Base-by-base conservation (phyloP, 179 eudicot genomes). In the Beta lomatogona region DNA sequence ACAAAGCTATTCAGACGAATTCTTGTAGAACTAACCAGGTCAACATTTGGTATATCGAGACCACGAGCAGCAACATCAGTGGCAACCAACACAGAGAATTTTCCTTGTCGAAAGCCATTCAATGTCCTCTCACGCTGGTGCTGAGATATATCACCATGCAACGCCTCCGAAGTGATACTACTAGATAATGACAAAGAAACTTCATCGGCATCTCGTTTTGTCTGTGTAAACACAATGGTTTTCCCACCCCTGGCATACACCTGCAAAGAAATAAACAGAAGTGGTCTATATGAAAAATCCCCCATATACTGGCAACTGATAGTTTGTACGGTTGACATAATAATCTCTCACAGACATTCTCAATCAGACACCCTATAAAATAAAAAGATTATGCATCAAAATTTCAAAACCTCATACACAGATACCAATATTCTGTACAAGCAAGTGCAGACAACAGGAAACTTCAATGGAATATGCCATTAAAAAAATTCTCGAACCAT, bases 21-120 rank as follows among this genome's bases (percentile, higher is more conserved):
- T 16, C 11, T 54, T 28, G 70, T 53, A 19, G 65, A 52, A 83
- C 91, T 88, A 83, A 95, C 98, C 89, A 95, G 84, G 76, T 95
- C 98, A 82, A 95, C 98, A 82, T 95, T 89, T 22, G 98, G 98
- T 71, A 95, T 95, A 83, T 94, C 98, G 83, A 94, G 98, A 73
- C 98, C 98, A 85, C 97, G 98, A 78, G 98, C 87, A 71, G 98
- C 98, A 83, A 94, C 98, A 82, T 94, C 98, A 58, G 98, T 94
- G 74, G 98, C 98, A 88, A 95, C 98, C 75, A 95, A 97, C 77
- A 91, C 98, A 1, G 92, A 81, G 83, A 95, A 95, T 77, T 93
- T 95, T 52, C 98, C 98, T 86, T 92, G 93, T 21, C 98, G 90
- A 85, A 95, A 95, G 67, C 93, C 87, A 81, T 92, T 93, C 48